These are phyloP conservation scores for Azolla pinnata DNA, from an alignment of 75 land plant species.

Conservation along the genomic window DNA sequence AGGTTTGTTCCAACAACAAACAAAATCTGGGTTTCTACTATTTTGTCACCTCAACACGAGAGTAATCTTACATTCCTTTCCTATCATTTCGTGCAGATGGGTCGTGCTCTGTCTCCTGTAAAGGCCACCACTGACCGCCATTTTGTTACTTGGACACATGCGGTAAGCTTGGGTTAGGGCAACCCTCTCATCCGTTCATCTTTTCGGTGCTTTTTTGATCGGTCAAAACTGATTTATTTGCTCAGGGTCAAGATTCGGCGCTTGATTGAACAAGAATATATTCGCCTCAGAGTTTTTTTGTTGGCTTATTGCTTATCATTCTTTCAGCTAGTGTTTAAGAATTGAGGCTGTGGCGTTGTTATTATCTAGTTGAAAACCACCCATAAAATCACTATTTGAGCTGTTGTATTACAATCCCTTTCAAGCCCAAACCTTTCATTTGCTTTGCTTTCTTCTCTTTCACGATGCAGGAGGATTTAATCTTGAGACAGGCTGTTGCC, in stretches of 20 bases:
- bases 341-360: not conserved
- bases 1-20: no score
- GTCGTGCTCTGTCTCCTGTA: not conserved
- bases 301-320: not conserved
- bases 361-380: slow-evolving; percentile 1
- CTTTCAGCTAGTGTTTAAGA: not conserved
- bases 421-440: not conserved
- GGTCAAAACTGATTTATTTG: not conserved
- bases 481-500: slow-evolving; percentile 25
- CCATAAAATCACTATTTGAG: no score
- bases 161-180: not conserved
- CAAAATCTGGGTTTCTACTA: no score
- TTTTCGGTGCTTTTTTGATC: not conserved
- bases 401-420: no score
- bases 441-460: not conserved
- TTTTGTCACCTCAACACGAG: no score
- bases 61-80: no score
- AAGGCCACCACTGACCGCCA: slow-evolving; percentile 8
- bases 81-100: no score
- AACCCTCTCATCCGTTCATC: not conserved
- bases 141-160: slow-evolving; percentile 8
- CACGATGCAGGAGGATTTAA: slow-evolving; percentile 22
- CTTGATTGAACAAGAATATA: not conserved
- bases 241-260: not conserved
- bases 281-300: not conserved